These are phyloP conservation scores for Rhododendron henanense DNA, from an alignment of 148 eudicot genomes.

Conservation along the genomic window DNA sequence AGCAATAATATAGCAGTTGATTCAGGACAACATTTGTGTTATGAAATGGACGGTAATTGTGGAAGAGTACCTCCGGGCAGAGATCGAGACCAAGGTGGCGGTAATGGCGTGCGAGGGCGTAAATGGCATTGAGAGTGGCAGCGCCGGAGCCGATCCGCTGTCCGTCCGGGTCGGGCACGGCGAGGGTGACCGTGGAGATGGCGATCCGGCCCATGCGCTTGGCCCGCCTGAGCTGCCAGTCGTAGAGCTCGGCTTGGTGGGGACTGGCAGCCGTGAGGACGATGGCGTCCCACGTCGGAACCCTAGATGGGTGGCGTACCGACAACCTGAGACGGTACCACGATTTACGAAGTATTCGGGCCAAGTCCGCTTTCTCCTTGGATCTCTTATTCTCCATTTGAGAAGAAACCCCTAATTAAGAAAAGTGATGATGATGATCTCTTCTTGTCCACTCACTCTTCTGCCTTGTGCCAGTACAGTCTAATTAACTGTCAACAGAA, in stretches of 20 bases:
- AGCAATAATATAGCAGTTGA: neutral
- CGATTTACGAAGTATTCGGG: slow-evolving; percentile 49
- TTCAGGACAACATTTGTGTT: neutral
- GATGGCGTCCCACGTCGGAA: slow-evolving; percentile 95
- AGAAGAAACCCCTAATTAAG: neutral
- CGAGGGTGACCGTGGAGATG: slow-evolving; percentile 60
- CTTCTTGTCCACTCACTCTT: neutral
- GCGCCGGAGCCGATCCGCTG: slow-evolving; percentile 94
- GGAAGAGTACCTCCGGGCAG: slow-evolving; percentile 4
- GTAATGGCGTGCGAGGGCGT: slow-evolving; percentile 59
- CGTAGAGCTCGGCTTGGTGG: slow-evolving; percentile 77
- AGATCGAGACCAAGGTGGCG: slow-evolving; percentile 8
- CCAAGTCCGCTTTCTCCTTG: slow-evolving; percentile 40
- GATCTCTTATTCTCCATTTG: slow-evolving; percentile 17
- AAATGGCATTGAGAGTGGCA: slow-evolving; percentile 84
- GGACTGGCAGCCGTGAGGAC: slow-evolving; percentile 92
- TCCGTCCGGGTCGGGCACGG: slow-evolving; percentile 88
- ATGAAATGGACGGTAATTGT: neutral
- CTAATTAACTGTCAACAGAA: too few species aligned
- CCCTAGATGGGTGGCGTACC: slow-evolving; percentile 74
- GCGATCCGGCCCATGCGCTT: slow-evolving; percentile 85
- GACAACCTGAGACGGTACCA: slow-evolving; percentile 84
- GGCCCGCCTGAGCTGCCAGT: slow-evolving; percentile 84
- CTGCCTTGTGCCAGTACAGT: neutral
- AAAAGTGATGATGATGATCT: too few species aligned